phyloP scores from a whole-genome alignment of 2,329 filamentous ascomycete species.

The Exophiala sp. region DNA sequence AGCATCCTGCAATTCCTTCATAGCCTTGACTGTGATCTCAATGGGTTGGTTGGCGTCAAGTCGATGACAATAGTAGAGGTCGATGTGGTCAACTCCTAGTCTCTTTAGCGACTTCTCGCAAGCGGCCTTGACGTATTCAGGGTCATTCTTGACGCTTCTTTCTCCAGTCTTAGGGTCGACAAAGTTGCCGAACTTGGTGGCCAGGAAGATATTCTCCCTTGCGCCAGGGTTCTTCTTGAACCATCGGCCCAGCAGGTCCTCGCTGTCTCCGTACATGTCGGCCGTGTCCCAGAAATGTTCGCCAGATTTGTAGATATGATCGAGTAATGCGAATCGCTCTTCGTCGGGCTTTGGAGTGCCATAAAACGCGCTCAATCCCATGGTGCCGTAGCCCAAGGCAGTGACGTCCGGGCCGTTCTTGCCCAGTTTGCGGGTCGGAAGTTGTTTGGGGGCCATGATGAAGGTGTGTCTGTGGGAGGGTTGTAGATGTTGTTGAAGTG shows the following conservation, averaged over 20 bases:
- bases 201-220: slow-evolving; percentile 28
- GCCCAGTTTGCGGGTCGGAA: slow-evolving; percentile 30
- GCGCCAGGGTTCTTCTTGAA: slow-evolving; percentile 28
- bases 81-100: slow-evolving; percentile 37
- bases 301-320: slow-evolving; percentile 32
- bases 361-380: slow-evolving; percentile 39
- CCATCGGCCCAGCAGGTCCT: slow-evolving; percentile 31
- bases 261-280: slow-evolving; percentile 31
- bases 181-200: slow-evolving; percentile 28
- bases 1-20: slow-evolving; percentile 40
- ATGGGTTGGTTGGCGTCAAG: slow-evolving; percentile 35
- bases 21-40: slow-evolving; percentile 36
- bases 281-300: slow-evolving; percentile 34
- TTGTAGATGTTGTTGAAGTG: no score
- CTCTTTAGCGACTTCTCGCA: slow-evolving; percentile 31
- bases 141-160: slow-evolving; percentile 27
- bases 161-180: slow-evolving; percentile 25
- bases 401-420: slow-evolving; percentile 33
- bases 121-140: slow-evolving; percentile 32
- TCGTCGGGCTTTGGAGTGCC: slow-evolving; percentile 43
- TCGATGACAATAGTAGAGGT: slow-evolving; percentile 44
- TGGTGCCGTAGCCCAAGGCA: slow-evolving; percentile 29
- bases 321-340: slow-evolving; percentile 44
- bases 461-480: no score
- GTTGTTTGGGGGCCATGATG: slow-evolving; percentile 14